These are phyloP conservation scores for Albizia julibrissin DNA, from an alignment of 306 rosid species.

Conservation along the genomic window DNA sequence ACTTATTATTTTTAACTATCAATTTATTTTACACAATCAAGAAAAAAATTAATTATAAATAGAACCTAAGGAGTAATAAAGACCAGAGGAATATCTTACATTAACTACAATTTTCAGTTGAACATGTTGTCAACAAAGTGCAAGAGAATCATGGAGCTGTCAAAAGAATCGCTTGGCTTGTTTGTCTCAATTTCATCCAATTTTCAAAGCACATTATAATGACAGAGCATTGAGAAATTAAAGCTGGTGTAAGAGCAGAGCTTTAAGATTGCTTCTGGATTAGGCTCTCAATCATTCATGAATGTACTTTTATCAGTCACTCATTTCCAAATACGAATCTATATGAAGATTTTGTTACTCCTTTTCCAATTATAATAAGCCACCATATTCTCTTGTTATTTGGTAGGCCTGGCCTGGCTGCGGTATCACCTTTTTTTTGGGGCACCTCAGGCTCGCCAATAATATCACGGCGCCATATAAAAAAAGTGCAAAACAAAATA, in stretches of 20 bases:
- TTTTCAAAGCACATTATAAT: neutral
- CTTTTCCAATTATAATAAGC: neutral
- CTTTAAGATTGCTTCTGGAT: neutral
- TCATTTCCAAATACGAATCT: neutral
- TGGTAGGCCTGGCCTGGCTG: neutral
- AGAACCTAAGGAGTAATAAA: no score
- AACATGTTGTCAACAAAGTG: neutral
- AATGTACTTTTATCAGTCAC: neutral
- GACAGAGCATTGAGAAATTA: neutral
- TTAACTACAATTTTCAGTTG: neutral
- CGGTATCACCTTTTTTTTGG: neutral
- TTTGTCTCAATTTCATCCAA: conserved; percentile 19
- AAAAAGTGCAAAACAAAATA: neutral
- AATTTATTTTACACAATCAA: no score
- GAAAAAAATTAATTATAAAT: no score
- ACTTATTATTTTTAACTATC: no score
- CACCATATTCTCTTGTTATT: neutral
- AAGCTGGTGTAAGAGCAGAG: neutral
- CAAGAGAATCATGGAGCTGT: neutral
- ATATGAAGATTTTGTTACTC: neutral
- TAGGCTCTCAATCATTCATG: conserved; percentile 1
- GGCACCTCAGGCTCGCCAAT: neutral
- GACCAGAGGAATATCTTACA: neutral
- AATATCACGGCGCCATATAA: no score
- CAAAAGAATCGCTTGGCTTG: conserved; percentile 18